Percentiles rank a stretch among this genome's conserved stretches.
phyloP scores from a whole-genome alignment of 306 rosid species.

The Vachellia pachyceras region DNA sequence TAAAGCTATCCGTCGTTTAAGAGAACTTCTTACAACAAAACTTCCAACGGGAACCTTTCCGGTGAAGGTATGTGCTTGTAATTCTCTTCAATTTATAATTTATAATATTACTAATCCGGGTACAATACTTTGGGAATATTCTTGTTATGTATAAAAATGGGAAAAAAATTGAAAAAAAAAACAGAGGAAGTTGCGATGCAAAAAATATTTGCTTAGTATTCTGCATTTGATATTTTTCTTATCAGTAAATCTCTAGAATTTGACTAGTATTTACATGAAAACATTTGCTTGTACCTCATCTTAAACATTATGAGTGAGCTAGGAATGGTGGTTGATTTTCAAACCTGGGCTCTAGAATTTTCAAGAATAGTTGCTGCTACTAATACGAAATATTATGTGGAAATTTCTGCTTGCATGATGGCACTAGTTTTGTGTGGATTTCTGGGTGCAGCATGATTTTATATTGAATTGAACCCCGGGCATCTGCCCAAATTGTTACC shows the following conservation, averaged over 20 bases:
- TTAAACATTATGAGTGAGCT: neutral
- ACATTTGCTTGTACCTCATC: neutral
- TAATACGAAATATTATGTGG: neutral
- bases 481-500: neutral
- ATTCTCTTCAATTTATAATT: conserved; percentile 14
- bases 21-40: conserved; percentile 96
- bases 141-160: neutral
- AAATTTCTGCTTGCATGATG: neutral
- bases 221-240: neutral
- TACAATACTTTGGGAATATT: neutral
- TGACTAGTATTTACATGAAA: conserved; percentile 5
- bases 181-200: neutral
- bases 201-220: conserved; percentile 21
- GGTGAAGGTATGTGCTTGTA: conserved; percentile 75
- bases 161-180: neutral
- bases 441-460: neutral
- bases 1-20: conserved; percentile 95
- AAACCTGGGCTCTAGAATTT: neutral
- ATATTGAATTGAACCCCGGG: conserved; percentile 2
- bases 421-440: neutral
- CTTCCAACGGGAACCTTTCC: conserved; percentile 98
- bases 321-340: neutral
- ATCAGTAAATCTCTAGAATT: neutral
- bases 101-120: conserved; percentile 18
- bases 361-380: neutral